Percentiles rank a stretch among this genome's conserved stretches.
phyloP scores from a whole-genome alignment of 495 filamentous ascomycete species.

The Jackrogersella minutella region DNA sequence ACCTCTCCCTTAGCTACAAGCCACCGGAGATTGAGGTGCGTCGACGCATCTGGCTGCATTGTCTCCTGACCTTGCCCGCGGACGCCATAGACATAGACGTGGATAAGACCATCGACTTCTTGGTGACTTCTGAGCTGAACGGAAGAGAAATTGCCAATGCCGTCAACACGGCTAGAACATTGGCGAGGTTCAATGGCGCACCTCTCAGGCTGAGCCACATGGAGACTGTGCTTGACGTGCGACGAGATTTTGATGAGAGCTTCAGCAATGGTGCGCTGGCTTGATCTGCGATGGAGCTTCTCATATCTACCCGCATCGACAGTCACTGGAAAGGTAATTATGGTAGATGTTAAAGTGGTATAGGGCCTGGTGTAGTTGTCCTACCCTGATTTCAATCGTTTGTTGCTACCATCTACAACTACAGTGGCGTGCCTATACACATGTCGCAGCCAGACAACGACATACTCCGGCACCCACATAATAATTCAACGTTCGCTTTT shows the following conservation, averaged over 20 bases:
- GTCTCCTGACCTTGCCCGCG: conserved; percentile 27
- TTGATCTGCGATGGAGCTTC: conserved; percentile 1
- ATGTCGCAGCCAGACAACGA: no score
- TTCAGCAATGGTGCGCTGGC: neutral
- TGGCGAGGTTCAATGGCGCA: conserved; percentile 48
- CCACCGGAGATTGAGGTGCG: conserved; percentile 40
- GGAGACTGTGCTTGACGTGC: conserved; percentile 55
- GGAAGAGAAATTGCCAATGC: conserved; percentile 72
- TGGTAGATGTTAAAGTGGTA: no score
- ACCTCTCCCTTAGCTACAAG: conserved; percentile 51
- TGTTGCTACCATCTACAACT: no score
- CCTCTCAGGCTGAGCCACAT: conserved; percentile 54
- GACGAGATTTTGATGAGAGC: conserved; percentile 35
- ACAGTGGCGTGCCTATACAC: no score
- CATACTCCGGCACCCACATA: no score
- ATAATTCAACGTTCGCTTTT: no score
- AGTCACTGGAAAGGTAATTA: no score
- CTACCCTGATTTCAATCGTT: no score
- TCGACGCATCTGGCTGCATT: conserved; percentile 44
- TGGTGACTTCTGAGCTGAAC: conserved; percentile 61
- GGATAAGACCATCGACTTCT: conserved; percentile 39
- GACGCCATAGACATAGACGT: conserved; percentile 25
- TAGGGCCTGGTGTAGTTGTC: no score
- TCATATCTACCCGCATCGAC: no score
- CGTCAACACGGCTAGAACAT: conserved; percentile 60